These are phyloP conservation scores for Yamadazyma nakazawae DNA, from an alignment of 805 yeast genomes.

Conservation along the genomic window DNA sequence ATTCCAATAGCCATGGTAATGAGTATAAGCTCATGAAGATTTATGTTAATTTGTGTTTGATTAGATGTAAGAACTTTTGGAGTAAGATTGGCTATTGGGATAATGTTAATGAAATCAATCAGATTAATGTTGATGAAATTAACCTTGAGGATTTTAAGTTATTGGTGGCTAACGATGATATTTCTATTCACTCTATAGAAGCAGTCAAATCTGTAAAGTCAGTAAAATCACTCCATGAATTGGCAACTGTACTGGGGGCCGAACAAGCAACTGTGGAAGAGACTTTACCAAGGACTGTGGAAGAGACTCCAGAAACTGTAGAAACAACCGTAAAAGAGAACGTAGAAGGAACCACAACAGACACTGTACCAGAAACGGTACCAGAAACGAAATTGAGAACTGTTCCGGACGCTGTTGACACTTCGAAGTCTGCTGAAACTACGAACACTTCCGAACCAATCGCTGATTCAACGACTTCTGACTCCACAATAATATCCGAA, in stretches of 20 bases:
- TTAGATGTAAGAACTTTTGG: slow-evolving; percentile 79
- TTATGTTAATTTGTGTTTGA: slow-evolving; percentile 53
- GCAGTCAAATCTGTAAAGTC: slow-evolving; percentile 10
- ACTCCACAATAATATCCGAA: background rate
- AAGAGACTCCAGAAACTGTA: background rate
- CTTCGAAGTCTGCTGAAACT: background rate
- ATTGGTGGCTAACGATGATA: slow-evolving; percentile 9
- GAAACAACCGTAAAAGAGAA: too few relatives aligned
- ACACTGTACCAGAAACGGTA: too few relatives aligned
- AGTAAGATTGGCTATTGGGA: slow-evolving; percentile 81
- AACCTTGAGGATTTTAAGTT: slow-evolving; percentile 18
- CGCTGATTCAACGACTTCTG: background rate
- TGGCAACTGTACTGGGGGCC: background rate
- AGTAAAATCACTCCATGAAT: background rate
- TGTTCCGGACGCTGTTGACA: background rate
- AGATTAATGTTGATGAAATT: slow-evolving; percentile 25
- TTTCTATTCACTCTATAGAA: slow-evolving; percentile 7
- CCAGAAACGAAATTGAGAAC: too few relatives aligned
- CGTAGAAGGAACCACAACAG: too few relatives aligned
- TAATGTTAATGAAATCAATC: slow-evolving; percentile 33
- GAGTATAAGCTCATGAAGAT: slow-evolving; percentile 37
- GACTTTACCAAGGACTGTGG: too few relatives aligned
- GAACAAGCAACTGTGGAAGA: too few relatives aligned
- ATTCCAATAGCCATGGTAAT: slow-evolving; percentile 17
- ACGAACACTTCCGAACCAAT: background rate